Conservation (phyloP, 257 asterid genomes). For the Solanum ahanhuiri region DNA sequence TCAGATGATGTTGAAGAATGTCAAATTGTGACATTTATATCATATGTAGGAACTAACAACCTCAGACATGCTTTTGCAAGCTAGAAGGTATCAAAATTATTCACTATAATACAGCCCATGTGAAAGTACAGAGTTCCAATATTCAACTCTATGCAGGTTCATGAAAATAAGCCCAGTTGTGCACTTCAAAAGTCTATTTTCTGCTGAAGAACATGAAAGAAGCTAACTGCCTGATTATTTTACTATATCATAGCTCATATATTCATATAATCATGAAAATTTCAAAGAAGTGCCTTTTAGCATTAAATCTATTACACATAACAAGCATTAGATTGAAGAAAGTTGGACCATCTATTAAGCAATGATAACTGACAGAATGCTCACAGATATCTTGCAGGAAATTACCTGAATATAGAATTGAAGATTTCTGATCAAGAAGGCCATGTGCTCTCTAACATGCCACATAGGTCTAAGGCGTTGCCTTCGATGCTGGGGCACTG, state of each 20-base stretch:
- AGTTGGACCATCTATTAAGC: neutral
- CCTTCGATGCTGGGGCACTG: slow-evolving; percentile 57
- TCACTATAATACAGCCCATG: neutral
- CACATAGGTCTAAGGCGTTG: slow-evolving; percentile 86
- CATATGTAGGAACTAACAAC: neutral
- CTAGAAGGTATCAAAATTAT: neutral
- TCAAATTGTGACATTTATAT: neutral
- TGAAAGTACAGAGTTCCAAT: neutral
- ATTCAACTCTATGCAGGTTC: neutral
- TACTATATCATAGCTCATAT: neutral
- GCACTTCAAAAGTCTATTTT: neutral
- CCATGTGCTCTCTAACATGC: slow-evolving; percentile 98
- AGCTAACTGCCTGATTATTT: neutral
- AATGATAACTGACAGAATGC: neutral
- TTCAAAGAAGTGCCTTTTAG: neutral
- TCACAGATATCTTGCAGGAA: neutral
- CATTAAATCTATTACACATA: neutral
- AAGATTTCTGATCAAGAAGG: slow-evolving; percentile 91
- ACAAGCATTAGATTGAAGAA: neutral
- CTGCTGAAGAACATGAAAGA: neutral
- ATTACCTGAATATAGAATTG: slow-evolving; percentile 90
- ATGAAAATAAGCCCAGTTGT: neutral
- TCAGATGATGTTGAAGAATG: neutral
- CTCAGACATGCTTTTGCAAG: neutral
- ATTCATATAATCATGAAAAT: neutral